These are phyloP conservation scores for Ascocoryne sarcoides DNA, from an alignment of 2,329 filamentous ascomycete species.

Conservation along the genomic window DNA sequence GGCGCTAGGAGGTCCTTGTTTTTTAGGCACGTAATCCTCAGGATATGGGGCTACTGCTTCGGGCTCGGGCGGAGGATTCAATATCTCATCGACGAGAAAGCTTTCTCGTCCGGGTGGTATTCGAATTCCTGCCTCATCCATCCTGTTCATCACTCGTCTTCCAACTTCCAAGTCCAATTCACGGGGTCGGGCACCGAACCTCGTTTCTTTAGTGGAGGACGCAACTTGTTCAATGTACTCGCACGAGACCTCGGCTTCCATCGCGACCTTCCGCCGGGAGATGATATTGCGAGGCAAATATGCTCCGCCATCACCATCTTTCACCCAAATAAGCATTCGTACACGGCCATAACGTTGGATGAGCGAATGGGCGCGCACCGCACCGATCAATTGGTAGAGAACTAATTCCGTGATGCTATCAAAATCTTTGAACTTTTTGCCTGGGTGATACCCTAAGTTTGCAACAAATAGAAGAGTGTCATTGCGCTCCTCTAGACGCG, in stretches of 20 bases:
- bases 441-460: slow-evolving; percentile 51
- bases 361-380: slow-evolving; percentile 47
- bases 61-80: too few relatives aligned
- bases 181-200: slow-evolving; percentile 33
- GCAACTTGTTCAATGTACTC: slow-evolving; percentile 53
- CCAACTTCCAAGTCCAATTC: slow-evolving; percentile 40
- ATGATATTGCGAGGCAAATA: slow-evolving; percentile 53
- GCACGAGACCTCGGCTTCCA: slow-evolving; percentile 53
- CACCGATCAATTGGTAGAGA: slow-evolving; percentile 51
- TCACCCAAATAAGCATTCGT: slow-evolving; percentile 67
- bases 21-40: too few relatives aligned
- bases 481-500: slow-evolving; percentile 45
- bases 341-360: slow-evolving; percentile 73
- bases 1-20: too few relatives aligned
- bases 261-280: slow-evolving; percentile 44
- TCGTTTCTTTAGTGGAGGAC: slow-evolving; percentile 23
- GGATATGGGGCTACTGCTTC: too few relatives aligned
- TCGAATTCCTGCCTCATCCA: slow-evolving; percentile 35
- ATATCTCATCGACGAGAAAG: neutral
- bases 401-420: slow-evolving; percentile 49
- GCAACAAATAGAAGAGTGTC: slow-evolving; percentile 65
- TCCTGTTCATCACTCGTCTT: slow-evolving; percentile 34
- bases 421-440: slow-evolving; percentile 41
- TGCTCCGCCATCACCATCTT: slow-evolving; percentile 47
- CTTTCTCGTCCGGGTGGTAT: slow-evolving; percentile 40